Evolutionary conservation across 805 yeast species (phyloP).

Genomic region (Lachancea cidri): DNA sequence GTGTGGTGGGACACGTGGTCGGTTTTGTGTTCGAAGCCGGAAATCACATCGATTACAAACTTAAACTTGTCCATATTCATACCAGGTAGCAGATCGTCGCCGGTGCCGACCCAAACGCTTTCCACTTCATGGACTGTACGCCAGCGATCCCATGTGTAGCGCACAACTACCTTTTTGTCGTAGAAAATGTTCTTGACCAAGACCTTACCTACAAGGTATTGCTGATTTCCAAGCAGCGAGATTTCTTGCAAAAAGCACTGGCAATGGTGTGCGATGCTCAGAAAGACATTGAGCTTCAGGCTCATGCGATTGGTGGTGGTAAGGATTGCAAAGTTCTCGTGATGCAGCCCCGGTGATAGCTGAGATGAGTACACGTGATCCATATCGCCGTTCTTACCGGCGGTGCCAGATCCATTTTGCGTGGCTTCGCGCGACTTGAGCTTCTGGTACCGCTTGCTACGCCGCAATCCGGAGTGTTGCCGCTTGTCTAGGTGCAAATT

Average conservation of each 20-base stretch:
- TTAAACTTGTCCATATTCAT: constrained; percentile 28
- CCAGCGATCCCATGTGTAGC: constrained; percentile 82
- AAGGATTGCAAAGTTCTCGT: constrained; percentile 25
- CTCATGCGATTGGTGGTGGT: constrained; percentile 20
- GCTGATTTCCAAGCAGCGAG: constrained; percentile 53
- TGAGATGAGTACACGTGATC: background rate
- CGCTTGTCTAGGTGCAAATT: constrained; percentile 5
- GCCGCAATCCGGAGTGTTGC: constrained; percentile 5
- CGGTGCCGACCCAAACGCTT: constrained; percentile 24
- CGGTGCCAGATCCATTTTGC: background rate
- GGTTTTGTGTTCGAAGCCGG: too few species aligned
- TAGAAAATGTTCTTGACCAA: constrained; percentile 73
- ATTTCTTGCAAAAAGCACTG: constrained; percentile 48
- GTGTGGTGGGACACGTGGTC: constrained; percentile 7
- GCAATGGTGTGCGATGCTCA: constrained; percentile 17
- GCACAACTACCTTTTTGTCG: constrained; percentile 59
- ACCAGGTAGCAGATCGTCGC: constrained; percentile 26
- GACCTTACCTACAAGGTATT: constrained; percentile 61
- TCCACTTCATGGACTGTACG: constrained; percentile 41
- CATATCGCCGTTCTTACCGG: background rate
- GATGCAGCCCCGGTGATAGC: constrained; percentile 21
- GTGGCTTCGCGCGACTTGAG: background rate
- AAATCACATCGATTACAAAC: constrained; percentile 20
- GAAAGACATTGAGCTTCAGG: constrained; percentile 24
- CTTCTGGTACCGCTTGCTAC: constrained; percentile 8